Percentiles rank a stretch among this genome's conserved stretches.
phyloP scores from a whole-genome alignment of 371 early-diverging fungal species.

The Funneliformis caledonium region DNA sequence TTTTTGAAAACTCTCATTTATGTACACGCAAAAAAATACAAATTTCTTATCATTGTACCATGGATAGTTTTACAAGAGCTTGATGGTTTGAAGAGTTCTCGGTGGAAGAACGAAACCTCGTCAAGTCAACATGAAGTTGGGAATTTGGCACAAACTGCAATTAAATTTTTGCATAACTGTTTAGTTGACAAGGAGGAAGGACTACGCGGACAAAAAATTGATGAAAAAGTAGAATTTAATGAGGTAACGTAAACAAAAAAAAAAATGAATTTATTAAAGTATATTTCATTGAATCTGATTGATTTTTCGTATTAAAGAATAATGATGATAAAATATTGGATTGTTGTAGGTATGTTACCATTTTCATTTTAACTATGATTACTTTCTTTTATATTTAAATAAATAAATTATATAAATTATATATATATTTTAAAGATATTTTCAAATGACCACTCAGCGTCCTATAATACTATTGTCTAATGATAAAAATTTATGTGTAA shows the following conservation, averaged over 20 bases:
- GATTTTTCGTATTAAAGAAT: slow-evolving; percentile 37
- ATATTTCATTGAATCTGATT: not conserved
- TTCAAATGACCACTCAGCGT: slow-evolving; percentile 22
- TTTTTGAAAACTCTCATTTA: slow-evolving; percentile 45
- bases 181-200: slow-evolving; percentile 39
- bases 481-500: slow-evolving; percentile 50
- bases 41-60: slow-evolving; percentile 45
- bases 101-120: not conserved
- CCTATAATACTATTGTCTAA: slow-evolving; percentile 47
- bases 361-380: not conserved
- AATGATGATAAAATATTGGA: slow-evolving; percentile 51
- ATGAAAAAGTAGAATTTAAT: slow-evolving; percentile 43
- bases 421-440: slow-evolving; percentile 21
- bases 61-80: slow-evolving; percentile 52
- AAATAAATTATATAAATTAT: not conserved
- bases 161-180: slow-evolving; percentile 46
- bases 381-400: not conserved
- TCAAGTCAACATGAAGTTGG: slow-evolving; percentile 38
- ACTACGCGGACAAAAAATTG: slow-evolving; percentile 47
- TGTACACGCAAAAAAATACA: slow-evolving; percentile 33
- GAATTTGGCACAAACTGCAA: slow-evolving; percentile 44
- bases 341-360: slow-evolving; percentile 52
- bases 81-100: slow-evolving; percentile 44
- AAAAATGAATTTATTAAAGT: not conserved
- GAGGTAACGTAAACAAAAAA: slow-evolving; percentile 32